Percentiles rank a stretch among this genome's conserved stretches.
Evolutionary conservation across 768 basidiomycete genomes (phyloP).

Genomic region (Pleurotus pulmonarius): DNA sequence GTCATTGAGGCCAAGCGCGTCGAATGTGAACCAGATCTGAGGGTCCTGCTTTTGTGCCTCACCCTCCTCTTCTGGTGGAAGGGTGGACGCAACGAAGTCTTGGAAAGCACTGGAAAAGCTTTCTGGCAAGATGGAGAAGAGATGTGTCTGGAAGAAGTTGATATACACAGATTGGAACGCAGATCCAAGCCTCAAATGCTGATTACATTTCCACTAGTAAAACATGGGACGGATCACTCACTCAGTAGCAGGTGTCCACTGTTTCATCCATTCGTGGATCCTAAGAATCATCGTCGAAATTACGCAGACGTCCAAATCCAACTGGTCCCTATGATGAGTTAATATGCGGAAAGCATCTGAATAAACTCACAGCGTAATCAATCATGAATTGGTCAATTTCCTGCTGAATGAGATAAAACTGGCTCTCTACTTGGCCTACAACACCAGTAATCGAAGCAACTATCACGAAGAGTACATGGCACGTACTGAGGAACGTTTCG

Average conservation of each 20-base stretch:
- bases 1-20: constrained; percentile 70
- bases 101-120: constrained; percentile 69
- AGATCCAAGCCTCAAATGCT: constrained; percentile 50
- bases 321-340: too few species aligned
- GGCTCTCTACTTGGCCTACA: constrained; percentile 60
- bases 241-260: constrained; percentile 72
- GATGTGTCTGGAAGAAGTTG: constrained; percentile 66
- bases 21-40: constrained; percentile 57
- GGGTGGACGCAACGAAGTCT: constrained; percentile 56
- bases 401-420: constrained; percentile 52
- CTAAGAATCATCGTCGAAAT: constrained; percentile 55
- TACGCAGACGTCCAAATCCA: constrained; percentile 10
- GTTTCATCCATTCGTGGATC: constrained; percentile 67
- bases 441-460: neutral
- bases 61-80: constrained; percentile 32
- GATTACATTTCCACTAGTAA: neutral
- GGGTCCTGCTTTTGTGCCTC: constrained; percentile 10
- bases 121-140: constrained; percentile 70
- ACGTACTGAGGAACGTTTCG: constrained; percentile 69
- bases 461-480: neutral
- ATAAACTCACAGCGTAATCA: constrained; percentile 52
- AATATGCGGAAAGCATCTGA: too few species aligned
- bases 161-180: constrained; percentile 61
- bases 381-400: constrained; percentile 59
- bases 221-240: constrained; percentile 26